A percentile compares a stretch with the other conserved stretches of the same genome.
Evolutionary conservation across 345 rosid species (phyloP).

Genomic region (Psidium friedrichsthalianum): DNA sequence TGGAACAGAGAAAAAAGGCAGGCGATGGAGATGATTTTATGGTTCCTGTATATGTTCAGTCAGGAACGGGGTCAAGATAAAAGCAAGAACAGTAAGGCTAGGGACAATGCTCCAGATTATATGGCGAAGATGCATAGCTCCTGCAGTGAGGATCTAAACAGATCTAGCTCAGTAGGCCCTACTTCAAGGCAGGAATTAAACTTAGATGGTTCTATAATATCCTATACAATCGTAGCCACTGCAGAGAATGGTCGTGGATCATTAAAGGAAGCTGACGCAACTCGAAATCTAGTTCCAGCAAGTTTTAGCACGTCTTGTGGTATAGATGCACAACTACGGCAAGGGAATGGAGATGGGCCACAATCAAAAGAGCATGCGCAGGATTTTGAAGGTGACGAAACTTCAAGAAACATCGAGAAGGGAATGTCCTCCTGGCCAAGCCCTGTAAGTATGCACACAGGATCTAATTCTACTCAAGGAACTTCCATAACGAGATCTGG

Average conservation of each 20-base stretch:
- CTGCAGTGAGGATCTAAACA: constrained; percentile 3
- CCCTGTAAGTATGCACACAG: too few relatives aligned
- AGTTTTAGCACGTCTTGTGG: constrained; percentile 15
- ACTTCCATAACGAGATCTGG: too few relatives aligned
- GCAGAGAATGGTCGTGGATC: constrained; percentile 5
- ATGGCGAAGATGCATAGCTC: constrained; percentile 6
- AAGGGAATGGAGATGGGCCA: constrained; percentile 10
- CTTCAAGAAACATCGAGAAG: constrained; percentile 13
- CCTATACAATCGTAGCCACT: constrained; percentile 7
- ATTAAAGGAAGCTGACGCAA: constrained; percentile 4
- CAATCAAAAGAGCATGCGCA: constrained; percentile 8
- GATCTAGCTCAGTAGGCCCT: constrained; percentile 7
- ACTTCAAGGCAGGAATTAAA: constrained; percentile 14
- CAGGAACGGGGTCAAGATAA: constrained; percentile 21
- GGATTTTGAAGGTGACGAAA: constrained; percentile 7
- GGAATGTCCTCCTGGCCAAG: constrained; percentile 12
- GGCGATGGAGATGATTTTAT: constrained; percentile 68
- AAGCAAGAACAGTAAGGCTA: constrained; percentile 14
- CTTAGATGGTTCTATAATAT: constrained; percentile 12
- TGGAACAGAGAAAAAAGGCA: constrained; percentile 31
- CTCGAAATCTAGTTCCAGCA: constrained; percentile 8
- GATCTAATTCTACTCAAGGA: too few relatives aligned
- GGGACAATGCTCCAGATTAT: constrained; percentile 7
- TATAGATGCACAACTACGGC: constrained; percentile 18
- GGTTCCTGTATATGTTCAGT: constrained; percentile 57